Percentiles rank a stretch among this genome's conserved stretches.
Conservation (phyloP, 176 grass and related monocot species). For the Typha latifolia region DNA sequence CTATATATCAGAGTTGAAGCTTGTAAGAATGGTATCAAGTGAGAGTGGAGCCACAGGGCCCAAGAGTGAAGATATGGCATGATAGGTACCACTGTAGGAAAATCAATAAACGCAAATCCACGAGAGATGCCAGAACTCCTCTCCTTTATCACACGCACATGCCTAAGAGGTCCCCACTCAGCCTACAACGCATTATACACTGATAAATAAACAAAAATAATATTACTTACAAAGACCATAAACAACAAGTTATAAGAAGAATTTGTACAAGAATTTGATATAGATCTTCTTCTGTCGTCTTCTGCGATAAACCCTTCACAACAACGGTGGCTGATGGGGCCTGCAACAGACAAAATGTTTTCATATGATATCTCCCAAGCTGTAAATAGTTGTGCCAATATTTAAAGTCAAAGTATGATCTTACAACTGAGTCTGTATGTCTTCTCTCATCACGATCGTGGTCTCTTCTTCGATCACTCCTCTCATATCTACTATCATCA, state of each 20-base stretch:
- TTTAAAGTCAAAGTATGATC: conserved; percentile 13
- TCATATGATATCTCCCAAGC: neutral
- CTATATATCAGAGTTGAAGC: conserved; percentile 28
- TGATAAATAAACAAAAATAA: conserved; percentile 36
- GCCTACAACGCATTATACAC: conserved; percentile 73
- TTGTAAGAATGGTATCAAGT: conserved; percentile 24
- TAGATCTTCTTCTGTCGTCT: conserved; percentile 86
- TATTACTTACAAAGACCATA: conserved; percentile 9
- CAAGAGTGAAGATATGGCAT: conserved; percentile 18
- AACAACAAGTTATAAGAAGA: conserved; percentile 15
- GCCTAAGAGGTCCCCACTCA: conserved; percentile 94
- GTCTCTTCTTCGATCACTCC: conserved; percentile 54
- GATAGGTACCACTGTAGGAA: conserved; percentile 75
- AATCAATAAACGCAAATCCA: conserved; percentile 99
- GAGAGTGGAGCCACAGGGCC: conserved; percentile 1
- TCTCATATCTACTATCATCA: conserved; percentile 72
- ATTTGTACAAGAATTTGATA: conserved; percentile 89
- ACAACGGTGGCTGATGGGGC: conserved; percentile 75
- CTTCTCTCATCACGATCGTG: conserved; percentile 66
- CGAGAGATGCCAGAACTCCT: conserved; percentile 70
- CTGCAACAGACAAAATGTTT: conserved; percentile 37
- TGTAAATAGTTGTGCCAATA: neutral
- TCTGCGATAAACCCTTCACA: conserved; percentile 78
- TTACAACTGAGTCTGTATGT: conserved; percentile 63
- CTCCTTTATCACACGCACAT: conserved; percentile 94